phyloP scores from a whole-genome alignment of 768 basidiomycete species.

The Lentinula lateritia region DNA sequence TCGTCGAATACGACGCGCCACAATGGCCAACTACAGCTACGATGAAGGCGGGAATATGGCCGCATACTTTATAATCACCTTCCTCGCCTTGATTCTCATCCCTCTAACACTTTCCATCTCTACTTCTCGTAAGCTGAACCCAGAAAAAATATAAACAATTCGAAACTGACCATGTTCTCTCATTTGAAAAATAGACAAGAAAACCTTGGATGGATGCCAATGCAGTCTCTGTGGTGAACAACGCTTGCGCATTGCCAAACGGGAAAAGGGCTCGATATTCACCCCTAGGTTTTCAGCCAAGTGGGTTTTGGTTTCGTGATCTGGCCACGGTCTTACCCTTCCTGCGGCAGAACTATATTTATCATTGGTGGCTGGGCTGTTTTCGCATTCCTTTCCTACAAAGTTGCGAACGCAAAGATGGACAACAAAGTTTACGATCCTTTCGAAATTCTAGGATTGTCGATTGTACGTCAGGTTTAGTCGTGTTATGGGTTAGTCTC shows the following conservation, averaged over 20 bases:
- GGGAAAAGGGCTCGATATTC: conserved; percentile 41
- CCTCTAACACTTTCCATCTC: conserved; percentile 64
- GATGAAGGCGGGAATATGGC: conserved; percentile 86
- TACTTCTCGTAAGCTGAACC: conserved; percentile 38
- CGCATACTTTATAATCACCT: conserved; percentile 86
- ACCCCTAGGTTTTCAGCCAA: conserved; percentile 43
- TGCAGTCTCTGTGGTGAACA: conserved; percentile 60
- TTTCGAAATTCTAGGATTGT: conserved; percentile 87
- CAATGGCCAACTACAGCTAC: conserved; percentile 79
- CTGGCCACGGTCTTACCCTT: not conserved
- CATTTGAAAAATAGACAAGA: conserved; percentile 21
- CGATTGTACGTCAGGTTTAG: conserved; percentile 36
- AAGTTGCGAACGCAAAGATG: conserved; percentile 48
- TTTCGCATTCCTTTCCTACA: conserved; percentile 64
- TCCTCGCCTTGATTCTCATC: conserved; percentile 77
- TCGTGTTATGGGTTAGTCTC: not conserved
- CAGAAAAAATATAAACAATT: conserved; percentile 1
- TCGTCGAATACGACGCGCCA: conserved; percentile 14
- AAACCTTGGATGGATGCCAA: conserved; percentile 45
- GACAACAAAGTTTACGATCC: conserved; percentile 85
- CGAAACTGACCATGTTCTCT: conserved; percentile 8
- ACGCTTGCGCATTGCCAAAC: conserved; percentile 36
- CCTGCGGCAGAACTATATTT: conserved; percentile 44
- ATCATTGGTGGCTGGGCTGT: conserved; percentile 69
- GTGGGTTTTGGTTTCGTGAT: conserved; percentile 28